Percentiles rank a stretch among this genome's conserved stretches.
Evolutionary conservation across 305 asterid species (phyloP).

Genomic region (Ajuga reptans): DNA sequence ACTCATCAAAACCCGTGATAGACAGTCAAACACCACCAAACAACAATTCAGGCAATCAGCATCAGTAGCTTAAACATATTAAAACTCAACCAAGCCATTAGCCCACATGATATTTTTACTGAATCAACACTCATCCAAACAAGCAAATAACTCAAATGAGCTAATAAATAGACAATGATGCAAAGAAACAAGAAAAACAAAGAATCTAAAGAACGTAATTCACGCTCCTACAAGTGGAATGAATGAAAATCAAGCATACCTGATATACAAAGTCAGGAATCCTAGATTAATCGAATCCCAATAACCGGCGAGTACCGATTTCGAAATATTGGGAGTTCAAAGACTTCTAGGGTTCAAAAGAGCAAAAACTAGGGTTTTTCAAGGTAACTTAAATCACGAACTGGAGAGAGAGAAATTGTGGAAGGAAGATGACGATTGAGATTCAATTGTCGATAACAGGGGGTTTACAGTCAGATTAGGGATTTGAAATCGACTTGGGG

Average conservation of each 20-base stretch:
- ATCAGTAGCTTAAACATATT: conserved; percentile 10
- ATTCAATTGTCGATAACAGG: conserved; percentile 21
- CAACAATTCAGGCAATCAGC: background rate
- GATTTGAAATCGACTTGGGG: conserved; percentile 33
- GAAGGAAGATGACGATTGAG: conserved; percentile 16
- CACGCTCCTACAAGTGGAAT: conserved; percentile 11
- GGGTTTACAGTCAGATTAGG: conserved; percentile 34
- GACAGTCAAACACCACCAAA: background rate
- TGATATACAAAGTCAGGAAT: conserved; percentile 17
- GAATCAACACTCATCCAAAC: conserved; percentile 18
- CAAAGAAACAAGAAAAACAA: background rate
- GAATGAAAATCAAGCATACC: conserved; percentile 33
- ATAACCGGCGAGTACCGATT: conserved; percentile 27
- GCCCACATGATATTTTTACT: background rate
- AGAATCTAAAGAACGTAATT: background rate
- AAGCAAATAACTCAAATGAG: conserved; percentile 17
- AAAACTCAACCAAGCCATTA: conserved; percentile 16
- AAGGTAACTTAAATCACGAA: conserved; percentile 22
- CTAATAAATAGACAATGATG: conserved; percentile 12
- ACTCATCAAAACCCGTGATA: background rate
- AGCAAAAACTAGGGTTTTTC: conserved; percentile 58
- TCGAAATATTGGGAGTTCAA: conserved; percentile 28
- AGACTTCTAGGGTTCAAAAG: conserved; percentile 31
- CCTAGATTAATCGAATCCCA: conserved; percentile 24
- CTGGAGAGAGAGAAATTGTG: conserved; percentile 17